These are phyloP conservation scores for Agaricales sp. DNA, from an alignment of 1,284 basidiomycete species.

Conservation along the genomic window DNA sequence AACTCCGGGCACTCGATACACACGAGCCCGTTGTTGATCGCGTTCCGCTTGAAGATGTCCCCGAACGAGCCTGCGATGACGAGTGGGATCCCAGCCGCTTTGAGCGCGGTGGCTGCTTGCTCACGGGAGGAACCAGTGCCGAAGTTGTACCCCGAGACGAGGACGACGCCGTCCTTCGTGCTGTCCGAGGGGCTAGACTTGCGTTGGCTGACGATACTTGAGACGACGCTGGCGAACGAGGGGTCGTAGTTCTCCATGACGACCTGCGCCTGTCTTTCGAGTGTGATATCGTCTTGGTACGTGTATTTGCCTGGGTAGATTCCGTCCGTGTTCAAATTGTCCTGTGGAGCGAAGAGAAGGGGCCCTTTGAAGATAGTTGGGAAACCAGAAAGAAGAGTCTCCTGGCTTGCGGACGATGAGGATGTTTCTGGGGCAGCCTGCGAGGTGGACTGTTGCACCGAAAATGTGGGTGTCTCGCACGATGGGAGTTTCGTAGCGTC, in stretches of 20 bases:
- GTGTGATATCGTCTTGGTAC: slow-evolving; percentile 98
- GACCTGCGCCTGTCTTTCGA: slow-evolving; percentile 89
- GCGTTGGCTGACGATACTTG: slow-evolving; percentile 36
- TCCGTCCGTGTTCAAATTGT: slow-evolving; percentile 97
- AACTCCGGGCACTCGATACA: slow-evolving; percentile 90
- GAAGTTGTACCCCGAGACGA: slow-evolving; percentile 96
- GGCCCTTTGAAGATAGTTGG: slow-evolving; percentile 78
- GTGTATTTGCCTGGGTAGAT: slow-evolving; percentile 99
- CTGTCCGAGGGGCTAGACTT: slow-evolving; percentile 14
- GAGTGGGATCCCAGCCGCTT: slow-evolving; percentile 86
- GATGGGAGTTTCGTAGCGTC: slow-evolving; percentile 47
- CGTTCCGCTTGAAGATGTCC: slow-evolving; percentile 98
- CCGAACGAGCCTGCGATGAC: slow-evolving; percentile 97
- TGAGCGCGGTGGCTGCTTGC: slow-evolving; percentile 96
- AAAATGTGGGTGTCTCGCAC: slow-evolving; percentile 46
- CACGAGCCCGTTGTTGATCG: slow-evolving; percentile 97
- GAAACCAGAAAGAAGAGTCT: slow-evolving; percentile 71
- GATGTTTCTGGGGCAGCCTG: slow-evolving; percentile 17
- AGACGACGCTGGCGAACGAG: slow-evolving; percentile 69
- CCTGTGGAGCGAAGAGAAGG: slow-evolving; percentile 88
- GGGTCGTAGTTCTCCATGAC: slow-evolving; percentile 99
- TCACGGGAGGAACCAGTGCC: slow-evolving; percentile 98
- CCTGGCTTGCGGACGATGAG: slow-evolving; percentile 24
- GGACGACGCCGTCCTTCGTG: slow-evolving; percentile 55
- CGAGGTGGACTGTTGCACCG: slow-evolving; percentile 28